These are phyloP conservation scores for Aphanomyces invadans DNA, from an alignment of 352 stramenopile genomes.

Conservation along the genomic window DNA sequence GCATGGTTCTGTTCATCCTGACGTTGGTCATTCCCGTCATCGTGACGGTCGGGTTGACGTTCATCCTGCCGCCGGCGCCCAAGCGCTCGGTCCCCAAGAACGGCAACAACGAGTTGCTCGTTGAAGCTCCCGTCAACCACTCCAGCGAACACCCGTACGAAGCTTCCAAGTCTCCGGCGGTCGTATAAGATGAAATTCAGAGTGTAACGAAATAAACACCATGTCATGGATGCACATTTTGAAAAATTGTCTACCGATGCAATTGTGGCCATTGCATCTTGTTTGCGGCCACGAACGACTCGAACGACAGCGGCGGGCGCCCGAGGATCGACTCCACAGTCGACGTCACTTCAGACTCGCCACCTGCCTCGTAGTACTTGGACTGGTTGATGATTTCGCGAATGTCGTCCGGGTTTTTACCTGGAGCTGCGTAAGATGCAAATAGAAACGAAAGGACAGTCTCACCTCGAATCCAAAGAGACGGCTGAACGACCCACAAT, in stretches of 20 bases:
- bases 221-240: too few species aligned
- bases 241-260: not conserved
- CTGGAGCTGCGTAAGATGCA: not conserved
- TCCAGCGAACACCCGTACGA: not conserved
- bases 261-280: conserved; percentile 34
- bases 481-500: conserved; percentile 61
- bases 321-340: conserved; percentile 37
- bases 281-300: conserved; percentile 42
- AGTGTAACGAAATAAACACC: too few species aligned
- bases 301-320: conserved; percentile 34
- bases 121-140: not conserved
- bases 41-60: conserved; percentile 48
- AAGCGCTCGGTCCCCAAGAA: not conserved
- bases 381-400: conserved; percentile 44
- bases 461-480: conserved; percentile 48
- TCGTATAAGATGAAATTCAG: conserved; percentile 14
- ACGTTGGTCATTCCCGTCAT: conserved; percentile 51
- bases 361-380: conserved; percentile 39
- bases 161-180: conserved; percentile 3
- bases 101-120: not conserved
- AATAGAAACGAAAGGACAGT: not conserved
- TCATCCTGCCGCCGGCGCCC: conserved; percentile 31
- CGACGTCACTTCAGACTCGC: conserved; percentile 32
- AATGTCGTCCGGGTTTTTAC: conserved; percentile 51
- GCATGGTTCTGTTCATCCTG: conserved; percentile 76